Evolutionary conservation across 1,284 basidiomycete genomes (phyloP).

Genomic region (Neolentinus lepideus): DNA sequence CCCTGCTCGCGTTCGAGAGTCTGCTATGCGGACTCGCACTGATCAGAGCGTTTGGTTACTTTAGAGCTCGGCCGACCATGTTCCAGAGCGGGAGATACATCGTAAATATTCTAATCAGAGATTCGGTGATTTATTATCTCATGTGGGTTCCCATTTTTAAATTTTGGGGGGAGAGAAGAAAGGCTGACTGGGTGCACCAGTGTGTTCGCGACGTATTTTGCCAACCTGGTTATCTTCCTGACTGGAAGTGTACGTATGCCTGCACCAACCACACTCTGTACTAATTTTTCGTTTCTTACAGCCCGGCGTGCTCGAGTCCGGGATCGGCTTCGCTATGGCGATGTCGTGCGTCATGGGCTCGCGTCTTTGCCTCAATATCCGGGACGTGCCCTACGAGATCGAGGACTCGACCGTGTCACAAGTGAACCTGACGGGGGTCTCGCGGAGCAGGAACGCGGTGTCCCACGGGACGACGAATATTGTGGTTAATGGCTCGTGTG

Average conservation of each 20-base stretch:
- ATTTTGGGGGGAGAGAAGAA: constrained; percentile 1
- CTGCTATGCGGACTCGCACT: constrained; percentile 44
- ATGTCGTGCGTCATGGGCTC: constrained; percentile 50
- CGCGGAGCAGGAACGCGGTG: neutral
- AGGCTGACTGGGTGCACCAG: constrained; percentile 21
- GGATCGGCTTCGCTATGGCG: constrained; percentile 48
- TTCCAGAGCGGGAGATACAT: constrained; percentile 37
- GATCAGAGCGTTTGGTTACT: constrained; percentile 37
- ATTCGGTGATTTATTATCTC: constrained; percentile 49
- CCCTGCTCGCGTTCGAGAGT: constrained; percentile 44
- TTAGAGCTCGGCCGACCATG: constrained; percentile 19
- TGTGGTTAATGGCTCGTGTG: neutral
- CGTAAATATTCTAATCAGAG: constrained; percentile 42
- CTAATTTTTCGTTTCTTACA: constrained; percentile 24
- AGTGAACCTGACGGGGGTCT: neutral
- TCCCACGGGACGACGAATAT: neutral
- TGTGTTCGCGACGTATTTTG: constrained; percentile 47
- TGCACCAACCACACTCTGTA: constrained; percentile 1
- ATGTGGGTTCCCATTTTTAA: constrained; percentile 26
- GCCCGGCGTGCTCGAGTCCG: constrained; percentile 38
- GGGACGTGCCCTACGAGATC: constrained; percentile 11
- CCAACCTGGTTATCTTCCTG: constrained; percentile 44
- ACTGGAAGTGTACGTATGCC: constrained; percentile 30
- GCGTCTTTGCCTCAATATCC: constrained; percentile 48
- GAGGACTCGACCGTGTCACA: neutral